These are phyloP conservation scores for Mortierella sp. DNA, from an alignment of 371 early-diverging fungal species.

Conservation along the genomic window DNA sequence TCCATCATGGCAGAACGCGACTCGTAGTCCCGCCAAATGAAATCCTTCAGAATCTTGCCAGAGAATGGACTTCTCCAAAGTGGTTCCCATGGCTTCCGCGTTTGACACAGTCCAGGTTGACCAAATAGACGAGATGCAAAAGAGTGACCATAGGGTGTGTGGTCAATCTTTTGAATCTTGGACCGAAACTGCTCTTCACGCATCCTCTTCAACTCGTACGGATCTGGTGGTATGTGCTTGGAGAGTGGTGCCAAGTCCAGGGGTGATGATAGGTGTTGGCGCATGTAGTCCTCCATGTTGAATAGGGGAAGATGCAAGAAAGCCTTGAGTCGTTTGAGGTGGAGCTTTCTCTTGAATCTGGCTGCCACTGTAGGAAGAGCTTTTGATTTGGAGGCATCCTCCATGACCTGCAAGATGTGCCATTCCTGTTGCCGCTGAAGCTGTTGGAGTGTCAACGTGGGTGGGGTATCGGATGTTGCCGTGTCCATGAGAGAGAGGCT, in stretches of 20 bases:
- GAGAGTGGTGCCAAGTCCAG: constrained; percentile 55
- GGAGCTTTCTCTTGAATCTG: constrained; percentile 74
- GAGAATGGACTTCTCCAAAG: constrained; percentile 49
- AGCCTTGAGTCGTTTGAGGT: constrained; percentile 66
- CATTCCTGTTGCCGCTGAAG: constrained; percentile 66
- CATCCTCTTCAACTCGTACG: constrained; percentile 34
- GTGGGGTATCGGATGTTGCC: constrained; percentile 9
- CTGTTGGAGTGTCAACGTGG: constrained; percentile 27
- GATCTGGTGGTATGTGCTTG: constrained; percentile 47
- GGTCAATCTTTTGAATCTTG: constrained; percentile 48
- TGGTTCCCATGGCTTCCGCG: constrained; percentile 64
- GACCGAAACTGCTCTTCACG: constrained; percentile 41
- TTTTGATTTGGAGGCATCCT: constrained; percentile 57
- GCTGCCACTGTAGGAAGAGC: constrained; percentile 61
- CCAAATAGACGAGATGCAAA: constrained; percentile 82
- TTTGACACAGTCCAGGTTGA: constrained; percentile 58
- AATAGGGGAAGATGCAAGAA: constrained; percentile 70
- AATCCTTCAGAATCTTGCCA: constrained; percentile 47
- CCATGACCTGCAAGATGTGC: constrained; percentile 65
- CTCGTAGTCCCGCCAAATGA: constrained; percentile 76
- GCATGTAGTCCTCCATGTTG: constrained; percentile 67
- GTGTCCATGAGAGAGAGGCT: constrained; percentile 19
- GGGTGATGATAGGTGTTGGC: constrained; percentile 53
- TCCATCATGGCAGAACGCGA: constrained; percentile 59
- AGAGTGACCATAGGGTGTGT: constrained; percentile 72